Base-by-base conservation (phyloP, 1,139 yeast species). In the Entelexis paramagnoliae region DNA sequence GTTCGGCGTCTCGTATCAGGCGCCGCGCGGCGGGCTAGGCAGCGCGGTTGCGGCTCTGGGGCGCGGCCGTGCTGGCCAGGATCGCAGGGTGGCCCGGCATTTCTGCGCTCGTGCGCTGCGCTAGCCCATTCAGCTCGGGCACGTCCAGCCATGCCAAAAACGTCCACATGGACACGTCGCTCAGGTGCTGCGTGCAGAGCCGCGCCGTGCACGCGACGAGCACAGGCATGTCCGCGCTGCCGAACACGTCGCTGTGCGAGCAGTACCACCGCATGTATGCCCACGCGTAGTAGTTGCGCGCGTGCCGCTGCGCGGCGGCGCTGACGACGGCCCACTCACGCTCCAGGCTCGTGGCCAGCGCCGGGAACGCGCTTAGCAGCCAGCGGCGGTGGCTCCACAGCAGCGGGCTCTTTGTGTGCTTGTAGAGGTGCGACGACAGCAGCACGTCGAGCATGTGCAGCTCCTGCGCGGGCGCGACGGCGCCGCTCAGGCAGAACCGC, bases 151-250 rank as follows among this genome's bases (percentile, higher is more conserved):
- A 46, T 17, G 44, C 59, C 44, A 66, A 58, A 50, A 68, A 72
- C 1, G 66, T 54, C 80, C 80, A 77, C 5, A 73, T 68, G 0
- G 80, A 73, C 6, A 68, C 63, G 55, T 76, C 80, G 11, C 66
- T 62, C 2, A 67, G 60, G 55, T 73, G 65, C 8, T 51, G 47
- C 35, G 61, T 60, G 51, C 75, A 71, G 58, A 72, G 69, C 3
- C 13, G n/a, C 3, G 41, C 35, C 8, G 22, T 16, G 20, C 10
- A 5, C 9, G 6, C 20, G 16, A 20, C 16, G 4, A 43, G 28
- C 29, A 9, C 10, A 10, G n/a, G n/a, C n/a, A n/a, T n/a, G n/a
- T n/a, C n/a, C n/a, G n/a, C n/a, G n/a, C n/a, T n/a, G n/a, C n/a
- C n/a, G n/a, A n/a, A n/a, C n/a, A n/a, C n/a, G n/a, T n/a, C n/a